Evolutionary conservation across 768 basidiomycete species (phyloP).

Genomic region (Suillus spraguei): DNA sequence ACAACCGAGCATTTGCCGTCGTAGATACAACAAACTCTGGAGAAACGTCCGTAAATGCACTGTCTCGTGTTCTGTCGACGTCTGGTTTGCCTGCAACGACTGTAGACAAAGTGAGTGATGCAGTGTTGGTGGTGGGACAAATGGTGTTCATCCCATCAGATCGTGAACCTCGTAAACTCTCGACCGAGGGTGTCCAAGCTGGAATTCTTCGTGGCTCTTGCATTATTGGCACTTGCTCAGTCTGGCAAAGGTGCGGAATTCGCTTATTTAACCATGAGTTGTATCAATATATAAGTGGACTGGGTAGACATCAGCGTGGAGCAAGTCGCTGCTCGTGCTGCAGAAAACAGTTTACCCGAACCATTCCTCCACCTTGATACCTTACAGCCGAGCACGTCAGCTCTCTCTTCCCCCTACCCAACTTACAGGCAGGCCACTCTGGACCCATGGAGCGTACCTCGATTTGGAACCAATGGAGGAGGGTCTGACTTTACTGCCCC

Average conservation of each 20-base stretch:
- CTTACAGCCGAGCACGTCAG: constrained; percentile 54
- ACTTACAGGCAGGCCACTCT: constrained; percentile 49
- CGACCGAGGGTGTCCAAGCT: constrained; percentile 79
- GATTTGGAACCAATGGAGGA: constrained; percentile 35
- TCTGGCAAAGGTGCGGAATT: constrained; percentile 63
- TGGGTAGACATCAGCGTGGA: constrained; percentile 75
- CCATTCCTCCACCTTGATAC: constrained; percentile 67
- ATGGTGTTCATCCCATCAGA: constrained; percentile 45
- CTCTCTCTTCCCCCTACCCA: constrained; percentile 44
- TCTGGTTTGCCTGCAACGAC: constrained; percentile 80
- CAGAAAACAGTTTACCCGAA: constrained; percentile 77
- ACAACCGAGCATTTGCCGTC: constrained; percentile 70
- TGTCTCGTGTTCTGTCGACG: constrained; percentile 79
- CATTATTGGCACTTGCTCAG: constrained; percentile 86
- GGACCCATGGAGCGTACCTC: constrained; percentile 64
- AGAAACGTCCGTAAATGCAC: constrained; percentile 79
- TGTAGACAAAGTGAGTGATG: constrained; percentile 67
- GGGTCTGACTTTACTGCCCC: constrained; percentile 29
- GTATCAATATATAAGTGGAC: constrained; percentile 5
- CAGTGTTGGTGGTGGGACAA: constrained; percentile 5
- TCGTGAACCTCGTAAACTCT: constrained; percentile 87
- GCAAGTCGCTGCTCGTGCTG: constrained; percentile 75
- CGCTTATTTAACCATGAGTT: constrained; percentile 8
- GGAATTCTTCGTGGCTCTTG: constrained; percentile 91
- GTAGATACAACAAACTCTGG: constrained; percentile 74